Conservation (phyloP, 257 asterid genomes). For the Eustoma russellianum region DNA sequence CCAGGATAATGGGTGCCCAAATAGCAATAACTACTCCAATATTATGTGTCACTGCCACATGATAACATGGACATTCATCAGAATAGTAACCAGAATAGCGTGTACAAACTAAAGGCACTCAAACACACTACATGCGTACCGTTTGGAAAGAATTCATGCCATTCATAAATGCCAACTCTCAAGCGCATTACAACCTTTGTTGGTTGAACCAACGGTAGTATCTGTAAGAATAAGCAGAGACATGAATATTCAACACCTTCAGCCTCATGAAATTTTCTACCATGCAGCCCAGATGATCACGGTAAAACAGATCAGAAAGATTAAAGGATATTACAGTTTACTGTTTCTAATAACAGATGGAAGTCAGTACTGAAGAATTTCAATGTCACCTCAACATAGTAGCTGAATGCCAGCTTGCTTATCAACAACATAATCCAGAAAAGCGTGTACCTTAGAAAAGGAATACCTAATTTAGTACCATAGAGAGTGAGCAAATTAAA, state of each 20-base stretch:
- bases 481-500: neutral
- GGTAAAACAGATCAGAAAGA: no score
- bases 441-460: constrained; percentile 65
- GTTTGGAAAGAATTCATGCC: constrained; percentile 96
- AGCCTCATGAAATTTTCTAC: no score
- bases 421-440: constrained; percentile 86
- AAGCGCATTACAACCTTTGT: constrained; percentile 59
- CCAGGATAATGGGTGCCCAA: constrained; percentile 93
- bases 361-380: neutral
- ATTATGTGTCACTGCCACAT: constrained; percentile 64
- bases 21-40: constrained; percentile 75
- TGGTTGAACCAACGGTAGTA: constrained; percentile 88
- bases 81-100: constrained; percentile 4
- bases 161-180: constrained; percentile 63
- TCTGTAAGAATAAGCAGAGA: constrained; percentile 34
- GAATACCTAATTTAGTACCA: constrained; percentile 1
- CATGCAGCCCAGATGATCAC: no score
- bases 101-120: neutral
- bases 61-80: constrained; percentile 23
- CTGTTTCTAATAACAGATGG: no score
- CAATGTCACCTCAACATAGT: constrained; percentile 80
- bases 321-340: no score
- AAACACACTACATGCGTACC: constrained; percentile 37
- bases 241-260: neutral
- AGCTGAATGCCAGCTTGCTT: constrained; percentile 97